Evolutionary conservation across 768 basidiomycete genomes (phyloP).

Genomic region (Myochromella boudieri): DNA sequence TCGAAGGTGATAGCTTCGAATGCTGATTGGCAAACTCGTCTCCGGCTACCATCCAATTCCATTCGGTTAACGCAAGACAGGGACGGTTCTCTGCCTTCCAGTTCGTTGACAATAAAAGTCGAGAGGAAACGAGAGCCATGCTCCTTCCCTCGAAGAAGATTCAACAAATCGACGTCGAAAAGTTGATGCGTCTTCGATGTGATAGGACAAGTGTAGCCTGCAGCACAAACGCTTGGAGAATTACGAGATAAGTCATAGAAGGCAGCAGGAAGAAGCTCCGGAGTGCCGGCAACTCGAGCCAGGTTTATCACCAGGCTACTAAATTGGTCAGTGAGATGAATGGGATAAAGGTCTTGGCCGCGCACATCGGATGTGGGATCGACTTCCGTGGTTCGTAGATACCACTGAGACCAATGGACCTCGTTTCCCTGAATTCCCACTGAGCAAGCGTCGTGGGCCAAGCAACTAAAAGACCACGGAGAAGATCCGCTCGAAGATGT

Average conservation of each 20-base stretch:
- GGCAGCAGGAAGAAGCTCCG: slow-evolving; percentile 67
- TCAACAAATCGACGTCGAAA: slow-evolving; percentile 55
- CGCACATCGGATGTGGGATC: slow-evolving; percentile 72
- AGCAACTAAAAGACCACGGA: slow-evolving; percentile 46
- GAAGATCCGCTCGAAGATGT: slow-evolving; percentile 54
- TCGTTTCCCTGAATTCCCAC: slow-evolving; percentile 72
- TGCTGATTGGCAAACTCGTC: slow-evolving; percentile 64
- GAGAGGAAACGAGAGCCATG: slow-evolving; percentile 73
- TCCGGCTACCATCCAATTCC: slow-evolving; percentile 41
- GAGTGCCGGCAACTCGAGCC: slow-evolving; percentile 54
- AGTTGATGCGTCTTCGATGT: slow-evolving; percentile 38
- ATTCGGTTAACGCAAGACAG: slow-evolving; percentile 47
- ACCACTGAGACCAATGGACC: slow-evolving; percentile 46
- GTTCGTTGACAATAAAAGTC: slow-evolving; percentile 72
- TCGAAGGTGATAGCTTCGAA: slow-evolving; percentile 77
- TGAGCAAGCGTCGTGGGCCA: slow-evolving; percentile 65
- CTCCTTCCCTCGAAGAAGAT: slow-evolving; percentile 67
- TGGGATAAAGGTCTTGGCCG: slow-evolving; percentile 9
- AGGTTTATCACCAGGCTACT: slow-evolving; percentile 65
- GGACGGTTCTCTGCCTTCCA: slow-evolving; percentile 63
- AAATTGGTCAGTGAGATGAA: slow-evolving; percentile 10
- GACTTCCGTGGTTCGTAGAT: slow-evolving; percentile 53
- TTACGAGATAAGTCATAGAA: slow-evolving; percentile 80
- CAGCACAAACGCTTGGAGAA: slow-evolving; percentile 58
- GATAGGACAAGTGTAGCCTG: slow-evolving; percentile 43